Conservation (phyloP, 1,284 basidiomycete species). For the Ganoderma resinaceum region DNA sequence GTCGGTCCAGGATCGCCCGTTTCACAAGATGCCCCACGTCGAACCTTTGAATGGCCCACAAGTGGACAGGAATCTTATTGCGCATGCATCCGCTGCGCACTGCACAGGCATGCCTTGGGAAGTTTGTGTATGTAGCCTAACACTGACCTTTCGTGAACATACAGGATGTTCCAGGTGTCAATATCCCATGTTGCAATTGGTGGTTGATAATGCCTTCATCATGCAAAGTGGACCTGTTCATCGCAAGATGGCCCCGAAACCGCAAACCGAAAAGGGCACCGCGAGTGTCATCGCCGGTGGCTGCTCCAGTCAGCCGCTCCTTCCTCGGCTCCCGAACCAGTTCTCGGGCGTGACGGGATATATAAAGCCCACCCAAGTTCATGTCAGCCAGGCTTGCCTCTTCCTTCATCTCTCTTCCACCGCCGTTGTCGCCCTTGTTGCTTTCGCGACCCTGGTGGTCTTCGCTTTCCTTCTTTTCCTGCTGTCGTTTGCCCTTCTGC, state of each 20-base stretch:
- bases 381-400: slow-evolving; percentile 20
- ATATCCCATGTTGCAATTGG: not conserved
- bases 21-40: too few relatives aligned
- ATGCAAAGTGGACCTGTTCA: not conserved
- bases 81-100: too few relatives aligned
- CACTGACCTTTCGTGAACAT: not conserved
- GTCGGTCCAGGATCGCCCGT: too few relatives aligned
- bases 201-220: too few relatives aligned
- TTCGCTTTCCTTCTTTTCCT: slow-evolving; percentile 31
- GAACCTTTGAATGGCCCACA: too few relatives aligned
- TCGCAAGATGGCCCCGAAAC: not conserved
- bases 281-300: not conserved
- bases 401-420: slow-evolving; percentile 28
- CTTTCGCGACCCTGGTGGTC: slow-evolving; percentile 40
- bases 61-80: too few relatives aligned
- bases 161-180: too few relatives aligned
- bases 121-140: too few relatives aligned
- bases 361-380: slow-evolving; percentile 32
- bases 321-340: slow-evolving; percentile 6
- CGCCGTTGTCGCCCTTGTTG: slow-evolving; percentile 29
- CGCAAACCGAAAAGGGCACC: not conserved
- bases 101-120: too few relatives aligned
- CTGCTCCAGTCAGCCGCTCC: not conserved
- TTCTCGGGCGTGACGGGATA: slow-evolving; percentile 13
- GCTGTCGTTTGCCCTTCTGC: slow-evolving; percentile 33